phyloP scores from a whole-genome alignment of 116 monocot species.

The Iris pallida region DNA sequence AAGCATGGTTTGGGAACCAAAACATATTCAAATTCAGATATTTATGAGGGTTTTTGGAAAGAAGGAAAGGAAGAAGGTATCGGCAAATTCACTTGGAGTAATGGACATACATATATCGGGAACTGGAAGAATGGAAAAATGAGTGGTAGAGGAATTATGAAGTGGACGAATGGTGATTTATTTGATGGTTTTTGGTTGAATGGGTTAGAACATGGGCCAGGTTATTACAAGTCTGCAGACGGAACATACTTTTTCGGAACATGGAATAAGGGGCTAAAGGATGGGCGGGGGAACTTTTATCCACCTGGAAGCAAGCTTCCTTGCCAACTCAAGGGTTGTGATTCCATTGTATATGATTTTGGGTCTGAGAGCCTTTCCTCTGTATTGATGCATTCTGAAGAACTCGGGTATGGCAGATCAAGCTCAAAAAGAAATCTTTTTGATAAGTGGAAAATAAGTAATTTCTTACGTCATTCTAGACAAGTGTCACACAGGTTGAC shows the following conservation, averaged over 20 bases:
- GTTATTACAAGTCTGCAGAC: conserved; percentile 63
- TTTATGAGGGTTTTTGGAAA: conserved; percentile 78
- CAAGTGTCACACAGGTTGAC: conserved; percentile 50
- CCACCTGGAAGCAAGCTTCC: conserved; percentile 51
- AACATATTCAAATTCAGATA: conserved; percentile 52
- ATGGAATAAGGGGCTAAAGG: conserved; percentile 91
- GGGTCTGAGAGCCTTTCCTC: conserved; percentile 13
- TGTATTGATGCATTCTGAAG: conserved; percentile 15
- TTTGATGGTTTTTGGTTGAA: conserved; percentile 80
- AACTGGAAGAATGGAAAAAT: conserved; percentile 90
- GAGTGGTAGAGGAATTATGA: conserved; percentile 80
- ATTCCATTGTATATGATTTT: conserved; percentile 14
- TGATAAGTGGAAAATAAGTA: conserved; percentile 22
- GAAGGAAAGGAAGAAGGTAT: conserved; percentile 83
- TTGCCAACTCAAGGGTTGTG: conserved; percentile 20
- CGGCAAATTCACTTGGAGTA: conserved; percentile 69
- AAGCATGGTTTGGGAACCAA: conserved; percentile 82
- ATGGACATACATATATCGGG: conserved; percentile 69
- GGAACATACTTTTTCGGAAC: conserved; percentile 75
- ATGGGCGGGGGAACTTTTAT: conserved; percentile 73
- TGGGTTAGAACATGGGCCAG: conserved; percentile 67
- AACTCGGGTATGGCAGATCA: conserved; percentile 5
- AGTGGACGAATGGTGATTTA: conserved; percentile 72
- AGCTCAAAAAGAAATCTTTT: conserved; percentile 18
- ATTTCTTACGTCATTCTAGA: conserved; percentile 34